Evolutionary conservation across 2,329 filamentous ascomycete genomes (phyloP).

Genomic region (Ophiocordyceps australis): DNA sequence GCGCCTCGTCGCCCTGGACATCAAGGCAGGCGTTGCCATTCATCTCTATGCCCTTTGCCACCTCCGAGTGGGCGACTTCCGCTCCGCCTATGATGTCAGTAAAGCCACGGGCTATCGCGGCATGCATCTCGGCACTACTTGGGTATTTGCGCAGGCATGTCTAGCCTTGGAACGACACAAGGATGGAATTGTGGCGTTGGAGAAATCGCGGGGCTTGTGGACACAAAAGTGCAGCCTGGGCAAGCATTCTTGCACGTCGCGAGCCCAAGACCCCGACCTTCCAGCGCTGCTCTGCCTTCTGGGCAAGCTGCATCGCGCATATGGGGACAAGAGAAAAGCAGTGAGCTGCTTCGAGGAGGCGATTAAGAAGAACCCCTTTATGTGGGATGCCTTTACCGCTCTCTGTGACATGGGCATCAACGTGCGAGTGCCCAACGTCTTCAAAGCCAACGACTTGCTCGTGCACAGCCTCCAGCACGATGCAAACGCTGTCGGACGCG

Average conservation of each 20-base stretch:
- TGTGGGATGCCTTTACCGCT: constrained; percentile 91
- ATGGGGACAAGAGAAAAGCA: constrained; percentile 70
- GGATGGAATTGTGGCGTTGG: constrained; percentile 68
- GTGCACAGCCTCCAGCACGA: constrained; percentile 25
- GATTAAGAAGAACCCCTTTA: constrained; percentile 80
- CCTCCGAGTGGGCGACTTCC: constrained; percentile 63
- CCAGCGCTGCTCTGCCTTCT: constrained; percentile 69
- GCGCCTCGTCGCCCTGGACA: constrained; percentile 68
- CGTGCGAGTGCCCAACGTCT: constrained; percentile 71
- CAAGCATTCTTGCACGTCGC: constrained; percentile 60
- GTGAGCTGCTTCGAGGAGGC: constrained; percentile 76
- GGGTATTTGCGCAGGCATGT: constrained; percentile 82
- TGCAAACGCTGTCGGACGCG: constrained; percentile 13
- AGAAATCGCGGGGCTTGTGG: constrained; percentile 68
- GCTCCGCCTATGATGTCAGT: constrained; percentile 71
- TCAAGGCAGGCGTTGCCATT: constrained; percentile 59
- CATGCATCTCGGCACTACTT: constrained; percentile 69
- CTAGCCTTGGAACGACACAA: constrained; percentile 59
- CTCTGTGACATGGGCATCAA: constrained; percentile 77
- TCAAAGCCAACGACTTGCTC: constrained; percentile 47
- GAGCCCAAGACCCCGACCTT: constrained; percentile 64
- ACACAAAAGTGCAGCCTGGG: constrained; percentile 57
- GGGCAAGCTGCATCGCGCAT: constrained; percentile 70
- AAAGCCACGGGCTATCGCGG: constrained; percentile 54
- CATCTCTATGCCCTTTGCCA: constrained; percentile 78